Evolutionary conservation across 768 basidiomycete genomes (phyloP).

Genomic region (Psilocybe cyanescens): DNA sequence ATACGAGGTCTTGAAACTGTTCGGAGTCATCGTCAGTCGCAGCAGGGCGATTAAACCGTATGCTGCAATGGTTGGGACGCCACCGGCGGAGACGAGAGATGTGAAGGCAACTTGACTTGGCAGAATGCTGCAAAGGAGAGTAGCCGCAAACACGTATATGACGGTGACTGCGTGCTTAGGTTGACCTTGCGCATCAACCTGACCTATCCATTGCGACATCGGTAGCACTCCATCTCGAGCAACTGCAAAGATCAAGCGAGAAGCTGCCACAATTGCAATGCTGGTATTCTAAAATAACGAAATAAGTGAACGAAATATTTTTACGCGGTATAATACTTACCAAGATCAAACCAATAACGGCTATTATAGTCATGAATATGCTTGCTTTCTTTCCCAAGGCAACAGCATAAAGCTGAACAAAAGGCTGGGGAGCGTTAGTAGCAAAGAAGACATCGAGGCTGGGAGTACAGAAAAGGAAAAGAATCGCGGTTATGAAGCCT

Average conservation of each 20-base stretch:
- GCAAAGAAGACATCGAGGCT: slow-evolving; percentile 76
- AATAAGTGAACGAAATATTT: neutral
- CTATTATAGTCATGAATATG: slow-evolving; percentile 87
- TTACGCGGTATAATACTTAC: slow-evolving; percentile 41
- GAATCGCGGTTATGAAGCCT: slow-evolving; percentile 78
- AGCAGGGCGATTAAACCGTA: slow-evolving; percentile 83
- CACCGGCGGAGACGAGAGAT: slow-evolving; percentile 86
- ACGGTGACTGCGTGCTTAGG: slow-evolving; percentile 87
- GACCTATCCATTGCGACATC: slow-evolving; percentile 79
- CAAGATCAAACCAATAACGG: slow-evolving; percentile 83
- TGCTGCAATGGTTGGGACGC: slow-evolving; percentile 84
- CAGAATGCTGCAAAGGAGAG: slow-evolving; percentile 83
- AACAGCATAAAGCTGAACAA: slow-evolving; percentile 84
- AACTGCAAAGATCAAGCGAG: slow-evolving; percentile 88
- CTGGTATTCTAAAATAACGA: slow-evolving; percentile 71
- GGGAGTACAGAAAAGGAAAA: slow-evolving; percentile 86
- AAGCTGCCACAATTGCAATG: slow-evolving; percentile 86
- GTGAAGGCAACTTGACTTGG: slow-evolving; percentile 93
- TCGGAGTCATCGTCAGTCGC: slow-evolving; percentile 77
- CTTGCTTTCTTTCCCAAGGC: slow-evolving; percentile 81
- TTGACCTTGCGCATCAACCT: slow-evolving; percentile 71
- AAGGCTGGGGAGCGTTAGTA: slow-evolving; percentile 86
- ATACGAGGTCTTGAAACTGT: slow-evolving; percentile 72
- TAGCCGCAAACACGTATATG: slow-evolving; percentile 78
- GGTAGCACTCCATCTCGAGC: slow-evolving; percentile 95